Conservation (phyloP, 345 rosid genomes). For the Sonneratia alba region DNA sequence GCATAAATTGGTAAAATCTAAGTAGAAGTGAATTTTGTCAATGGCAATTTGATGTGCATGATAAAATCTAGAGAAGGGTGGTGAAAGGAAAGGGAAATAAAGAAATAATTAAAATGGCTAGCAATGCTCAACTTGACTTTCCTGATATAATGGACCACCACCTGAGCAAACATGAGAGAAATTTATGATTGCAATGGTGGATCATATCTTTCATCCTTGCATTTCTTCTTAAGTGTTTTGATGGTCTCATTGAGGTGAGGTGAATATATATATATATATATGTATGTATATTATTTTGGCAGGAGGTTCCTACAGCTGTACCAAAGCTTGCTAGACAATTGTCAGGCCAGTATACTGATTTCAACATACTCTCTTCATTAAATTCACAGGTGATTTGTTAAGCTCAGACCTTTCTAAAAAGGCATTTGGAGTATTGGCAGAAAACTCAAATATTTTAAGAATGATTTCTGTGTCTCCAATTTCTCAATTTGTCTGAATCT, state of each 20-base stretch:
- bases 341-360: slow-evolving; percentile 77
- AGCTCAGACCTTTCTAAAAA: neutral
- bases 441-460: neutral
- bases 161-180: neutral
- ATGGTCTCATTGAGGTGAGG: neutral
- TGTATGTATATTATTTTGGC: slow-evolving; percentile 15
- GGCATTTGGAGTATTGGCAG: neutral
- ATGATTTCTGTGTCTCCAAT: neutral
- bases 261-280: neutral
- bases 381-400: slow-evolving; percentile 70
- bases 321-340: slow-evolving; percentile 68
- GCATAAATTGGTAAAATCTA: neutral
- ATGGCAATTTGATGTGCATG: neutral
- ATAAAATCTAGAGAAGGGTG: neutral
- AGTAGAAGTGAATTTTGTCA: neutral
- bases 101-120: neutral
- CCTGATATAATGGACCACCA: neutral
- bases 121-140: neutral
- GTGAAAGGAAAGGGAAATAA: neutral
- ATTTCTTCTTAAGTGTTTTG: neutral
- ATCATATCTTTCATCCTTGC: neutral
- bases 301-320: slow-evolving; percentile 73
- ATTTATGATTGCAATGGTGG: neutral
- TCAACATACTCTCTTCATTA: slow-evolving; percentile 79
- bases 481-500: neutral